phyloP scores from a whole-genome alignment of 139 green algal genomes.

The Picochlorum sp. region DNA sequence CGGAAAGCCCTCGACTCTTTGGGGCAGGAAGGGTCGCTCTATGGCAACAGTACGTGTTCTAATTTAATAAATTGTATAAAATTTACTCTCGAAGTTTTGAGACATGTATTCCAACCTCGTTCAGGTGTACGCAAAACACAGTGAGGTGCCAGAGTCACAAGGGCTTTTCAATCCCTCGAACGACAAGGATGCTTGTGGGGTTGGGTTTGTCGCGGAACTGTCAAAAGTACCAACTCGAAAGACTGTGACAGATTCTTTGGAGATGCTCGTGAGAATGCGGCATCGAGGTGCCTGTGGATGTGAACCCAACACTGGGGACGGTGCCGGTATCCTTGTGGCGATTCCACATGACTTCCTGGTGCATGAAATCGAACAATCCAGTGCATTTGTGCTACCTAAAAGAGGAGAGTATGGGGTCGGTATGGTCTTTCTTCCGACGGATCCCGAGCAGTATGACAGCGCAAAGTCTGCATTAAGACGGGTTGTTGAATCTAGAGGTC shows the following conservation, averaged over 20 bases:
- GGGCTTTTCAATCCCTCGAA: conserved; percentile 40
- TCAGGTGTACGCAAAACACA: conserved; percentile 28
- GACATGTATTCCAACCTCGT: not conserved
- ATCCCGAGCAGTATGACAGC: conserved; percentile 41
- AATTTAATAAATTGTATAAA: too few relatives aligned
- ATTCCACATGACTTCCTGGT: conserved; percentile 85
- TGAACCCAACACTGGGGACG: conserved; percentile 86
- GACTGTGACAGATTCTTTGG: conserved; percentile 75
- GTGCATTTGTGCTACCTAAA: conserved; percentile 57
- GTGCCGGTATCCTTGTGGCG: conserved; percentile 81
- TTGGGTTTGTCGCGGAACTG: conserved; percentile 89
- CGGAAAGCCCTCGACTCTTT: too few relatives aligned
- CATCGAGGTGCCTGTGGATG: conserved; percentile 90
- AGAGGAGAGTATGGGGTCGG: conserved; percentile 76
- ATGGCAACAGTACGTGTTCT: too few relatives aligned
- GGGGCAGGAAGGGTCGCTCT: too few relatives aligned
- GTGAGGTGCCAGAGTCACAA: conserved; percentile 21
- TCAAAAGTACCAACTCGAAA: conserved; percentile 56
- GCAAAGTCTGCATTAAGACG: conserved; percentile 53
- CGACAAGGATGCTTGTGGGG: conserved; percentile 80
- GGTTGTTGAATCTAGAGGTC: conserved; percentile 48
- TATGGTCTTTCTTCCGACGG: conserved; percentile 78
- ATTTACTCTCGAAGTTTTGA: too few relatives aligned
- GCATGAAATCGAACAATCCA: conserved; percentile 46
- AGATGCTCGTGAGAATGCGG: conserved; percentile 81